Evolutionary conservation across 176 grass and related monocot genomes (phyloP).

Genomic region (Aegilops umbellulata): DNA sequence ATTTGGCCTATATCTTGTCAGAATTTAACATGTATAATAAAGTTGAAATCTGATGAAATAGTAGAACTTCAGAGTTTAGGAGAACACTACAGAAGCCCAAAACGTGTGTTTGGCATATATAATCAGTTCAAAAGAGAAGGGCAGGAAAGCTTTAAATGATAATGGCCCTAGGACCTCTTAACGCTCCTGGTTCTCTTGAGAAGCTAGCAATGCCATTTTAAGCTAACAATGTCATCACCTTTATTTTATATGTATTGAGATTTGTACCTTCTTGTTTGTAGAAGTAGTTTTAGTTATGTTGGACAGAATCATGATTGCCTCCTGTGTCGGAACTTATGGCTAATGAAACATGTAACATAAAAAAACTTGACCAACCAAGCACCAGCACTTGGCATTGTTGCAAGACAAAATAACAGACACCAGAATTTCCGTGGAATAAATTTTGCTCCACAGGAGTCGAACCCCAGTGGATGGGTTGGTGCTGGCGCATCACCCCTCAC

Average conservation of each 20-base stretch:
- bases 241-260: not conserved
- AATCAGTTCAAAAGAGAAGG: conserved; percentile 10
- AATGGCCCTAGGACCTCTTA: not conserved
- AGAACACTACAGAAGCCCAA: not conserved
- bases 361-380: not conserved
- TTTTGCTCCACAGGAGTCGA: not conserved
- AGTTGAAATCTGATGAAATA: not conserved
- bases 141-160: not conserved
- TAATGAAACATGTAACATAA: not conserved
- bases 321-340: not conserved
- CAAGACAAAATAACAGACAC: not conserved
- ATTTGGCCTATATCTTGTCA: not conserved
- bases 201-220: not conserved
- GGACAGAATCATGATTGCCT: not conserved
- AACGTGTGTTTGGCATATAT: conserved; percentile 7
- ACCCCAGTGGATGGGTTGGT: not conserved
- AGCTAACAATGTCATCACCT: not conserved
- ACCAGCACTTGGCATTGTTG: not conserved
- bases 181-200: not conserved
- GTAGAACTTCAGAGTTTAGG: not conserved
- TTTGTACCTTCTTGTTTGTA: not conserved
- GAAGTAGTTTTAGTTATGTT: not conserved
- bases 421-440: not conserved
- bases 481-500: not conserved
- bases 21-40: not conserved